Percentiles rank a stretch among this genome's conserved stretches.
Evolutionary conservation across 2,329 filamentous ascomycete genomes (phyloP).

Genomic region (Penicillium paneum): DNA sequence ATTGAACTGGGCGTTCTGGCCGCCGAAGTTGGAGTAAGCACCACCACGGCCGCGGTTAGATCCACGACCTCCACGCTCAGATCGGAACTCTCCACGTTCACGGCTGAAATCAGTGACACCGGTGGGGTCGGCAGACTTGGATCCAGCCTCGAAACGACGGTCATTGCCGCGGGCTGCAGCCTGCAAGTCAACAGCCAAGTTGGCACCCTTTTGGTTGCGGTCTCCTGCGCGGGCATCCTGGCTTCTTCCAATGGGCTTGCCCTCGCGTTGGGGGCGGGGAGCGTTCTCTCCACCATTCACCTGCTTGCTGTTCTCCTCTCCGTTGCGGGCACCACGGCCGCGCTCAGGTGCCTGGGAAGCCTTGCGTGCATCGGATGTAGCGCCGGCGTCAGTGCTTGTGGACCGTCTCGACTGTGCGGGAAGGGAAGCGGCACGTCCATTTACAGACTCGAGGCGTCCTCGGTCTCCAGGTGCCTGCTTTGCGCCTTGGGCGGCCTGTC

Average conservation of each 20-base stretch:
- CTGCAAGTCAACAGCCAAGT: slow-evolving; percentile 34
- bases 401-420: slow-evolving; percentile 39
- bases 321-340: slow-evolving; percentile 30
- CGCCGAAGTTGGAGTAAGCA: slow-evolving; percentile 33
- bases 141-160: slow-evolving; percentile 38
- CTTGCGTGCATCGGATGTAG: slow-evolving; percentile 33
- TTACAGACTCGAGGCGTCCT: slow-evolving; percentile 36
- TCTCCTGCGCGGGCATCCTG: slow-evolving; percentile 30
- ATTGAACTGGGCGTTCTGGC: slow-evolving; percentile 40
- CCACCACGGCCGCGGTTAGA: slow-evolving; percentile 43
- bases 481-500: slow-evolving; percentile 26
- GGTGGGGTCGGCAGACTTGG: slow-evolving; percentile 37
- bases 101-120: slow-evolving; percentile 37
- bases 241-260: slow-evolving; percentile 35
- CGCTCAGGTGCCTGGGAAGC: slow-evolving; percentile 32
- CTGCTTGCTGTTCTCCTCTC: slow-evolving; percentile 32
- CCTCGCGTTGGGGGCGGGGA: slow-evolving; percentile 33
- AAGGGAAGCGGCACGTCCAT: slow-evolving; percentile 40
- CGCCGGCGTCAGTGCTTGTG: slow-evolving; percentile 33
- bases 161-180: slow-evolving; percentile 34
- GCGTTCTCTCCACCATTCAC: slow-evolving; percentile 29
- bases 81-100: slow-evolving; percentile 36
- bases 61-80: slow-evolving; percentile 40
- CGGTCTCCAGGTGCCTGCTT: slow-evolving; percentile 36
- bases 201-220: slow-evolving; percentile 26